Conservation (phyloP, 2,329 filamentous ascomycete genomes). For the Trichoderma endophyticum region DNA sequence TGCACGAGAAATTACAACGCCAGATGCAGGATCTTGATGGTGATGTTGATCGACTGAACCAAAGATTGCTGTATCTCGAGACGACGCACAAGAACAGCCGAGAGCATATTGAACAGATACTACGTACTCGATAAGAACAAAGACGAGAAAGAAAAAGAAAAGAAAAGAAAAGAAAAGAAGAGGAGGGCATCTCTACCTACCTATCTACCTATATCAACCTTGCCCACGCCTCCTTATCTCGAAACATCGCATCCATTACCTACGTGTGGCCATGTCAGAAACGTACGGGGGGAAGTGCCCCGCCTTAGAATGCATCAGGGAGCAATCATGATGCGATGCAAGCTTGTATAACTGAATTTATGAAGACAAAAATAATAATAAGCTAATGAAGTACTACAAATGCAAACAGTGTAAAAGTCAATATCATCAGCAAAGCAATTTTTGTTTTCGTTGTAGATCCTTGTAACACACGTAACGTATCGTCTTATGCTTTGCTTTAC, state of each 20-base stretch:
- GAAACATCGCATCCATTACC: neutral
- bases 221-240: neutral
- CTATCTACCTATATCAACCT: neutral
- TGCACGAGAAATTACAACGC: slow-evolving; percentile 71
- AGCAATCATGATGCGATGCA: neutral
- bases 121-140: slow-evolving; percentile 43
- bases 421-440: neutral
- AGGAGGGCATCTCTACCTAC: neutral
- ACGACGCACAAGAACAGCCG: slow-evolving; percentile 93
- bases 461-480: neutral
- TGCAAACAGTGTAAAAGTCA: neutral
- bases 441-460: neutral
- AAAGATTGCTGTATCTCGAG: slow-evolving; percentile 89
- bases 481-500: neutral
- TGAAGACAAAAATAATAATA: neutral
- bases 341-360: neutral
- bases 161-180: neutral
- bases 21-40: slow-evolving; percentile 73
- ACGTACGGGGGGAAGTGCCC: neutral
- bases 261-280: neutral
- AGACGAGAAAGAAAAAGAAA: neutral
- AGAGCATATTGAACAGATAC: slow-evolving; percentile 85
- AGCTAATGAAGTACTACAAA: neutral
- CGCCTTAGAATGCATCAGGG: neutral
- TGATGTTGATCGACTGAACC: slow-evolving; percentile 77